Evolutionary conservation across 805 yeast species (phyloP), one percentile per base, ranked within the genome.

Genomic region (Danielia reshetovae): DNA sequence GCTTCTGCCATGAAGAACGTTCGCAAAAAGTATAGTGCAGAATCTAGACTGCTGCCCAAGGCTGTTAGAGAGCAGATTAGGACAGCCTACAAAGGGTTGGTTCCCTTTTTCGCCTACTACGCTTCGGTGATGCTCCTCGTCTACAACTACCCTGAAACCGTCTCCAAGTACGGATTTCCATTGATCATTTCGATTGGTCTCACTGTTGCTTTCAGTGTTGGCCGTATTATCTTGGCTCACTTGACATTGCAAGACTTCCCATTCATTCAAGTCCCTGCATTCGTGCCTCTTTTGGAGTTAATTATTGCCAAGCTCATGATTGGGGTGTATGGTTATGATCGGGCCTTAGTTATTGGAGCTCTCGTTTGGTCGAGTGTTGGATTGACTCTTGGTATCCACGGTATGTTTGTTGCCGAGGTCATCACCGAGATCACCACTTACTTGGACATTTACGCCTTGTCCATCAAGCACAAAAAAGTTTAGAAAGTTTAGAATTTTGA

Each of bases 171-270:
- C 45, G 69, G 73, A 1, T 58, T 73, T 33, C 83, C 94, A 22
- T 70, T 82, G 45, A 63, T 80, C 15, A 52, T 83, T 30, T 74
- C 89, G 18, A 77, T 85, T 50, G 94, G 95, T 1, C 69, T 82
- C 33, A 73, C 84, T 1, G 62, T 83, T 46, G 96, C 97, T 1
- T 82, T 85, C 51, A 68, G 77, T 3, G 97, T 90, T n/a, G 97
- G 97, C 4, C 76, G 93, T 54, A 86, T 89, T 43, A 89, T 89
- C 51, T 69, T 82, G 37, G 89, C 86, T 2, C 97, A 89, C 57
- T 74, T 90, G 46, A 85, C 96, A 1, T 62, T 73, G 32, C 95
- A 85, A 57, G 60, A 65, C 10, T 88, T 85, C 69, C 97, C 97
- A 30, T 61, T 68, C 54, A 49, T 74, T 44, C 84, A 86, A 32